phyloP scores from a whole-genome alignment of 2,329 filamentous ascomycete species.

The Stagonosporopsis cucurbitacearum region DNA sequence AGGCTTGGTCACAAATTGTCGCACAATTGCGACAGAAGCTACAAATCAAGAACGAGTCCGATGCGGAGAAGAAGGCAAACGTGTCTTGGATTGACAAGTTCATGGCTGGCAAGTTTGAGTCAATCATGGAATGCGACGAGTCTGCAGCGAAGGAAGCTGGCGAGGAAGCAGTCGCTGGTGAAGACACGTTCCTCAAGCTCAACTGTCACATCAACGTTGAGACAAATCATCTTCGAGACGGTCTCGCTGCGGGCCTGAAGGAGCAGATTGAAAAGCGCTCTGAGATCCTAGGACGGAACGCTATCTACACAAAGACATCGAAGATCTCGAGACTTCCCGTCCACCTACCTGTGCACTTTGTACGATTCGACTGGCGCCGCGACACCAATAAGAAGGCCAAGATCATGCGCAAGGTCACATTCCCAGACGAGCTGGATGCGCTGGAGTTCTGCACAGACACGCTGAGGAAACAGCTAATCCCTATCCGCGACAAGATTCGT shows the following conservation, averaged over 20 bases:
- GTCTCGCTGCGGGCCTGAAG: conserved; percentile 78
- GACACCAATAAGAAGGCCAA: conserved; percentile 98
- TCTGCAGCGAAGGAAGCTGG: conserved; percentile 74
- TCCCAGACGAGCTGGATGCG: conserved; percentile 89
- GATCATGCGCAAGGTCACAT: conserved; percentile 98
- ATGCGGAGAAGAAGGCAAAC: conserved; percentile 49
- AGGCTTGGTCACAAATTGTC: conserved; percentile 96
- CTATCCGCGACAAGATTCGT: conserved; percentile 94
- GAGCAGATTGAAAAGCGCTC: conserved; percentile 94
- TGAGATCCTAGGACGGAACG: conserved; percentile 75
- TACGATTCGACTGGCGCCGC: conserved; percentile 97
- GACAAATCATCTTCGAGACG: conserved; percentile 90
- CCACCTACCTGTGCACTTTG: conserved; percentile 95
- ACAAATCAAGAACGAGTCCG: conserved; percentile 63
- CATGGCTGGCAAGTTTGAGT: conserved; percentile 82
- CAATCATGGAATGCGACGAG: conserved; percentile 83
- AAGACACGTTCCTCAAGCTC: conserved; percentile 86
- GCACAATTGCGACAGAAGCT: conserved; percentile 81
- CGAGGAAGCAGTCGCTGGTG: conserved; percentile 71
- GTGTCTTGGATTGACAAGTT: conserved; percentile 87
- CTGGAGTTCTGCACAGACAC: conserved; percentile 96
- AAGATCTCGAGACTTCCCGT: conserved; percentile 89
- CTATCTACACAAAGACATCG: conserved; percentile 88
- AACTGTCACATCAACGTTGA: conserved; percentile 91
- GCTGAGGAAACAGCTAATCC: conserved; percentile 79